Percentiles rank a stretch among this genome's conserved stretches.
These are phyloP conservation scores for Geotrichum ghanense DNA, from an alignment of 805 yeast species.

Conservation along the genomic window DNA sequence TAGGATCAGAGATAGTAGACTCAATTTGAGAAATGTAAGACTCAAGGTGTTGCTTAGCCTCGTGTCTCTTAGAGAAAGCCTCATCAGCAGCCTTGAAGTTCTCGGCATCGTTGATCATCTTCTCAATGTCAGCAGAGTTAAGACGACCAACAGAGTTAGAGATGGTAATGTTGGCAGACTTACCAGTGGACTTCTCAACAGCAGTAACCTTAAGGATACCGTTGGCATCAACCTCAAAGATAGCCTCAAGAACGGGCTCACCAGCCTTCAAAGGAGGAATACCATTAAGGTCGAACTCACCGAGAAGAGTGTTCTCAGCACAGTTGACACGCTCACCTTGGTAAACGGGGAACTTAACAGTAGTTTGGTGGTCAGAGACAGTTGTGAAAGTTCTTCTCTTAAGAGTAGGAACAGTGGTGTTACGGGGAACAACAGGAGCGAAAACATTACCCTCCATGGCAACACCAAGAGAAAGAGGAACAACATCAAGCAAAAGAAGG, in stretches of 20 bases:
- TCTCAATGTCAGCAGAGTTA: constrained; percentile 91
- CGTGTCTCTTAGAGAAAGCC: constrained; percentile 98
- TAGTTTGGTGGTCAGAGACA: constrained; percentile 96
- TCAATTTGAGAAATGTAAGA: constrained; percentile 95
- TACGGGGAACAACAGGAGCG: constrained; percentile 98
- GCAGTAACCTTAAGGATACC: constrained; percentile 99
- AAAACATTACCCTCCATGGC: constrained; percentile 99
- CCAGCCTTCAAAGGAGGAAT: constrained; percentile 99
- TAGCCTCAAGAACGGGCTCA: constrained; percentile 98
- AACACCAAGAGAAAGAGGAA: constrained; percentile 97
- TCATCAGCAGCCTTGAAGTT: constrained; percentile 98
- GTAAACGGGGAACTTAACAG: constrained; percentile 97
- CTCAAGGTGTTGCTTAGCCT: constrained; percentile 98
- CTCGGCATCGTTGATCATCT: constrained; percentile 98
- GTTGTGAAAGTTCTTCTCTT: constrained; percentile 99
- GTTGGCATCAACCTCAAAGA: constrained; percentile 98
- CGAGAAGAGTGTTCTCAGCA: constrained; percentile 91
- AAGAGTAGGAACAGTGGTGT: constrained; percentile 98
- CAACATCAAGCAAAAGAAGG: constrained; percentile 90
- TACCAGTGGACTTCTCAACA: constrained; percentile 96
- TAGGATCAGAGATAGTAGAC: constrained; percentile 96
- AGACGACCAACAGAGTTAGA: constrained; percentile 99
- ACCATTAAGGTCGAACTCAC: constrained; percentile 97
- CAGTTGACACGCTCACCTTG: constrained; percentile 99
- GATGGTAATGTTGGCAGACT: constrained; percentile 95